Evolutionary conservation across 1,284 basidiomycete genomes (phyloP).

Genomic region (Apiotrichum gracile): DNA sequence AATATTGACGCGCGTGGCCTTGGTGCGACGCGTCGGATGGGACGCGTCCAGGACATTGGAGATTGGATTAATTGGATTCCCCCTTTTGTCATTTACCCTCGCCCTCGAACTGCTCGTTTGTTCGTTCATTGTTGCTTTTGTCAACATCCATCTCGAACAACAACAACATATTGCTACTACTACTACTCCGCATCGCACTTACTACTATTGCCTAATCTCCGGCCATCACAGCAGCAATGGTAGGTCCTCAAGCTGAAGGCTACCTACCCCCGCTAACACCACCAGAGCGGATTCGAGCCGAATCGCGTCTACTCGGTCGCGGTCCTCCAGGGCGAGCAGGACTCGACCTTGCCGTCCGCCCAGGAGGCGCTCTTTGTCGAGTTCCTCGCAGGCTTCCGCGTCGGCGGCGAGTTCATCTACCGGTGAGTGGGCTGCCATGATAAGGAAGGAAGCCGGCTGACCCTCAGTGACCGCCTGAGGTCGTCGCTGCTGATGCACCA

Average conservation of each 20-base stretch:
- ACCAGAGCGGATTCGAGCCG: conserved; percentile 63
- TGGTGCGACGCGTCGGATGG: too few relatives aligned
- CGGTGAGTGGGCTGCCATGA: conserved; percentile 54
- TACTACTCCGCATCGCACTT: too few relatives aligned
- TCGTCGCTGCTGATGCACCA: conserved; percentile 86
- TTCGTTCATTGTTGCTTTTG: too few relatives aligned
- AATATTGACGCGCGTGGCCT: too few relatives aligned
- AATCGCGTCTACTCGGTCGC: conserved; percentile 72
- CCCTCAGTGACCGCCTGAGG: conserved; percentile 73
- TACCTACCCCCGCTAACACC: not conserved
- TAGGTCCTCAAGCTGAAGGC: too few relatives aligned
- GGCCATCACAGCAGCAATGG: not conserved
- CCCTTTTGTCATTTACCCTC: not conserved
- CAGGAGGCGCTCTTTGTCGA: conserved; percentile 73
- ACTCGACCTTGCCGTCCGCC: conserved; percentile 67
- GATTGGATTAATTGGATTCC: too few relatives aligned
- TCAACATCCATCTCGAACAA: too few relatives aligned
- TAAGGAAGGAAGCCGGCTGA: not conserved
- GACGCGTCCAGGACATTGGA: too few relatives aligned
- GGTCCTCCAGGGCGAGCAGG: conserved; percentile 56
- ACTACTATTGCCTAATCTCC: too few relatives aligned
- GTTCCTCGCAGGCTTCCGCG: conserved; percentile 78
- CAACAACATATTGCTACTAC: too few relatives aligned
- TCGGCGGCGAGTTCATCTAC: conserved; percentile 84
- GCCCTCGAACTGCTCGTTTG: too few relatives aligned